Evolutionary conservation across 257 asterid species (phyloP), one percentile per base, ranked within the genome.

Genomic region (Lavandula angustifolia): DNA sequence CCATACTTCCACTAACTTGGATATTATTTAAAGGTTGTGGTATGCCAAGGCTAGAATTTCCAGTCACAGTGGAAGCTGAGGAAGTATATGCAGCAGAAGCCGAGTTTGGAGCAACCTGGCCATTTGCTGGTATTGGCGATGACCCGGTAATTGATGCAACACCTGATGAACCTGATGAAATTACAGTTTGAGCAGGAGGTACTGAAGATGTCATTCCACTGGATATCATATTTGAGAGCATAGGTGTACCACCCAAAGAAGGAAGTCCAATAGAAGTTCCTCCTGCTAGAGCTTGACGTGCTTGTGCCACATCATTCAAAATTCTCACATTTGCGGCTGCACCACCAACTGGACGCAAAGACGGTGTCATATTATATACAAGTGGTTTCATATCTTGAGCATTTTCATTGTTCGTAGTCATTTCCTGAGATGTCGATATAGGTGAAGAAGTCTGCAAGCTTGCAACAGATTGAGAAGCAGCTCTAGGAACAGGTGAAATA

Each of bases 301-400:
- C 92, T 78, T 85, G 97, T 59, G 95, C 96, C 61, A 85, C 91
- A 71, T 82, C 92, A 57, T 94, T 94, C 77, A 94, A 73, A 52
- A 94, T 87, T 72, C 87, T 86, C 79, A 84, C 90, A 62, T 86
- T 92, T 54, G 94, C 96, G 34, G 99, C 90, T 9, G 99, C 87
- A 33, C 81, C 79, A 37, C 84, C 82, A 66, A 42, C 77, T 50
- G 97, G 96, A 43, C 96, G 94, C 71, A 76, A 67, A 27, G 92
- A 61, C 66, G 87, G 87, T 29, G 88, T 42, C 75, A 77, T 54
- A 46, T 78, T 76, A 68, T 67, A 73, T 17, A 78, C 91, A 38
- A 73, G 14, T 58, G 99, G 96, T 73, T 94, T 94, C 82, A 75
- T 72, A 68, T 94, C 99, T 63, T 77, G 90, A 56, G 71, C 76